Percentiles rank a stretch among this genome's conserved stretches.
Evolutionary conservation across 176 grass and related monocot genomes (phyloP).

Genomic region (Juncus effusus): DNA sequence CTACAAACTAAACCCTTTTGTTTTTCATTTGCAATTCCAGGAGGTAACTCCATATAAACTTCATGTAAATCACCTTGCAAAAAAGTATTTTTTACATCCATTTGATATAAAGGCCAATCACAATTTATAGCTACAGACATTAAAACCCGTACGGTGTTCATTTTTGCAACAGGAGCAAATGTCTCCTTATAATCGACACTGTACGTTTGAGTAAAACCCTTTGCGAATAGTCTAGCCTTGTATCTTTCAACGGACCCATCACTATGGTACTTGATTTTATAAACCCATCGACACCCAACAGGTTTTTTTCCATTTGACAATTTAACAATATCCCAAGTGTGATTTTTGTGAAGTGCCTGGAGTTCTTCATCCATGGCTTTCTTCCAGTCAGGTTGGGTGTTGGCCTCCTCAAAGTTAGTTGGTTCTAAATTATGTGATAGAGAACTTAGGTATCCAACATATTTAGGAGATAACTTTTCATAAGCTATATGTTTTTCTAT

Average conservation of each 20-base stretch:
- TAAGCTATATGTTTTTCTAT: too few relatives aligned
- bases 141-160: constrained; percentile 1
- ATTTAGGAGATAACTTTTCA: too few relatives aligned
- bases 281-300: constrained; percentile 12
- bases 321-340: neutral
- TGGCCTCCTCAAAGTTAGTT: constrained; percentile 1
- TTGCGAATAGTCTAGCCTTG: constrained; percentile 1
- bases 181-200: constrained; percentile 9
- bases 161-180: constrained; percentile 11
- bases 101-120: constrained; percentile 17
- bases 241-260: constrained; percentile 9
- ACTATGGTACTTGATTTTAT: constrained; percentile 5
- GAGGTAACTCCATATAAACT: constrained; percentile 22
- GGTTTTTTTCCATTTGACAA: constrained; percentile 5
- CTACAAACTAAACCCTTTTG: neutral
- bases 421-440: neutral
- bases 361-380: constrained; percentile 18
- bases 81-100: constrained; percentile 28
- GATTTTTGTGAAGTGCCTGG: neutral
- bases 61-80: constrained; percentile 8
- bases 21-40: neutral
- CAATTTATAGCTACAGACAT: neutral
- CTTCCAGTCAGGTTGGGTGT: neutral
- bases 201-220: neutral
- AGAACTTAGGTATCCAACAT: too few relatives aligned